These are phyloP conservation scores for Alternaria gansuensis DNA, from an alignment of 2,329 filamentous ascomycete species.

Conservation along the genomic window DNA sequence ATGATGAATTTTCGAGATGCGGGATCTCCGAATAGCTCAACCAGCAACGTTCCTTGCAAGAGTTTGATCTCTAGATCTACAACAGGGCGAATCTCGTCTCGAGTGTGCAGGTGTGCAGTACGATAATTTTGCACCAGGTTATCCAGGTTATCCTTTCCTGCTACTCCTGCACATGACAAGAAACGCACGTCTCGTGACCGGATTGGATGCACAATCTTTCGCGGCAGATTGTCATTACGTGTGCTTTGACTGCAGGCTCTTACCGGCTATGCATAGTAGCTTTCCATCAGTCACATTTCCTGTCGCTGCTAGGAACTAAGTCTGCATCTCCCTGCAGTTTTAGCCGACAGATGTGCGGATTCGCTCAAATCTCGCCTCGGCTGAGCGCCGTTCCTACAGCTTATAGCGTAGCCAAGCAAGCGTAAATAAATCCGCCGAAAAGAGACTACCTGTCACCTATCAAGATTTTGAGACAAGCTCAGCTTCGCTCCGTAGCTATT, in stretches of 20 bases:
- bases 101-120: background rate
- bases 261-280: slow-evolving; percentile 9
- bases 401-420: slow-evolving; percentile 2
- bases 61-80: slow-evolving; percentile 16
- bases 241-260: slow-evolving; percentile 11
- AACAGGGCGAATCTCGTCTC: background rate
- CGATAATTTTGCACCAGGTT: background rate
- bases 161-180: slow-evolving; percentile 8
- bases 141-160: slow-evolving; percentile 2
- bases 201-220: slow-evolving; percentile 3
- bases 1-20: slow-evolving; percentile 15
- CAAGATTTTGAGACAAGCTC: background rate
- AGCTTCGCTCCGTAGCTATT: background rate
- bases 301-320: slow-evolving; percentile 7
- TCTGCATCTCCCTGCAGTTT: slow-evolving; percentile 13
- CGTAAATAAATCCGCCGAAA: background rate
- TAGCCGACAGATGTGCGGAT: slow-evolving; percentile 13
- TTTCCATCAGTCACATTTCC: slow-evolving; percentile 3
- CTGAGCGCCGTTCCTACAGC: slow-evolving; percentile 7
- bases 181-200: slow-evolving; percentile 1
- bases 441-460: background rate
- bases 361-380: slow-evolving; percentile 3
- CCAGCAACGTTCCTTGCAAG: slow-evolving; percentile 6
- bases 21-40: slow-evolving; percentile 10
- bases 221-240: slow-evolving; percentile 9